Evolutionary conservation across 179 eudicot species (phyloP).

Genomic region (Heliamphora pulchella): DNA sequence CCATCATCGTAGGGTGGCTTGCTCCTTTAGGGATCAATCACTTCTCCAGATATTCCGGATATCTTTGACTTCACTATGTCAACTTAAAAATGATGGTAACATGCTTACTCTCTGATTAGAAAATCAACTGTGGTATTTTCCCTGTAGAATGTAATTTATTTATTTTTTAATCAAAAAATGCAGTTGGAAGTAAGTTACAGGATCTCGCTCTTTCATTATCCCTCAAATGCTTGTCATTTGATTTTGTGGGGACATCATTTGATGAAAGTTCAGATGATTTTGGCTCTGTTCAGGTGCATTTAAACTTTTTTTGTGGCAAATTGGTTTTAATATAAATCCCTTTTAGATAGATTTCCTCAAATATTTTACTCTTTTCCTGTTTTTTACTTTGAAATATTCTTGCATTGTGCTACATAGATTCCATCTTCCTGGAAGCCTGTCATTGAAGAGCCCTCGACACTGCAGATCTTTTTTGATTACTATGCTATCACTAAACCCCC

Average conservation of each 20-base stretch:
- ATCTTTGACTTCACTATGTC: constrained; percentile 77
- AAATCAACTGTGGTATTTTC: background rate
- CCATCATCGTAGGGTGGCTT: constrained; percentile 78
- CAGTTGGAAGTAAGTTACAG: constrained; percentile 57
- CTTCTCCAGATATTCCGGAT: constrained; percentile 76
- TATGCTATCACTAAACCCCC: constrained; percentile 80
- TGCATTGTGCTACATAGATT: constrained; percentile 43
- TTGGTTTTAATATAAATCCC: background rate
- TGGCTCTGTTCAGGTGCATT: constrained; percentile 62
- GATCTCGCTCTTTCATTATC: constrained; percentile 62
- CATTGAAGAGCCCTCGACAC: constrained; percentile 76
- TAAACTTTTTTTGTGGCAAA: background rate
- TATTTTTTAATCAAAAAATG: constrained; percentile 11
- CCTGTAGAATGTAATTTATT: background rate
- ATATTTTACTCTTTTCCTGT: constrained; percentile 7
- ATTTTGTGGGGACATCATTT: constrained; percentile 44
- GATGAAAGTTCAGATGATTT: constrained; percentile 66
- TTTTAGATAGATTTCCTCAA: background rate
- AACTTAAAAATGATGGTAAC: constrained; percentile 64
- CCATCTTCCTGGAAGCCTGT: constrained; percentile 76
- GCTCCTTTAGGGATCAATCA: constrained; percentile 76
- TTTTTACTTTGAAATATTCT: constrained; percentile 2
- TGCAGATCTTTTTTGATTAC: constrained; percentile 87
- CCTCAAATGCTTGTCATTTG: constrained; percentile 52
- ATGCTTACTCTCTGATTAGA: background rate